Percentiles rank a stretch among this genome's conserved stretches.
Conservation (phyloP, 2,329 filamentous ascomycete genomes). For the Sphaerulina musiva region DNA sequence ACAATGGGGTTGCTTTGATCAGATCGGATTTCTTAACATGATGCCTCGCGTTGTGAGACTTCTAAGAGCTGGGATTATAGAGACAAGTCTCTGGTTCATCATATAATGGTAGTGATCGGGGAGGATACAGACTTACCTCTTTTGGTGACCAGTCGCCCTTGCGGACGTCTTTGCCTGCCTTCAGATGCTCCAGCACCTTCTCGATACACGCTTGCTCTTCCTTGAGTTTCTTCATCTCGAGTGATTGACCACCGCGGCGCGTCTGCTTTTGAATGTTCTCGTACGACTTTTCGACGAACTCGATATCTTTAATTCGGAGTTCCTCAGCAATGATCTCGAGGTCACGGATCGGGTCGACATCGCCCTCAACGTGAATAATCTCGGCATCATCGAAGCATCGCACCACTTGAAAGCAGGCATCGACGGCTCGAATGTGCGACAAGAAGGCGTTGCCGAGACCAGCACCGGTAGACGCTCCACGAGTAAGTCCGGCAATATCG, state of each 20-base stretch:
- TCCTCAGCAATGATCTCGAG: slow-evolving; percentile 96
- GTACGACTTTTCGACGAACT: slow-evolving; percentile 93
- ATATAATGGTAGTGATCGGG: slow-evolving; percentile 48
- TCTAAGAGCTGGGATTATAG: slow-evolving; percentile 99
- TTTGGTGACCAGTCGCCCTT: slow-evolving; percentile 86
- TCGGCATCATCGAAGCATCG: slow-evolving; percentile 81
- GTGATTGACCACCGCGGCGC: slow-evolving; percentile 81
- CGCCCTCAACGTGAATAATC: slow-evolving; percentile 98
- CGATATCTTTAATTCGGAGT: slow-evolving; percentile 94
- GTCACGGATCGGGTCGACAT: slow-evolving; percentile 91
- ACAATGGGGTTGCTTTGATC: slow-evolving; percentile 20
- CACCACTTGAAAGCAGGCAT: slow-evolving; percentile 39
- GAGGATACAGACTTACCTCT: slow-evolving; percentile 64
- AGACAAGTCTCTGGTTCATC: slow-evolving; percentile 99
- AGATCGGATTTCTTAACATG: slow-evolving; percentile 71
- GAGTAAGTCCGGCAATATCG: slow-evolving; percentile 94
- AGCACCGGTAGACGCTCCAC: slow-evolving; percentile 92
- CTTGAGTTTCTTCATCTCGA: slow-evolving; percentile 96
- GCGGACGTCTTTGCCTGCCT: slow-evolving; percentile 87
- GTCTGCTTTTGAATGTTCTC: slow-evolving; percentile 93
- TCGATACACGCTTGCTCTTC: slow-evolving; percentile 91
- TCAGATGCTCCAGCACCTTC: slow-evolving; percentile 75
- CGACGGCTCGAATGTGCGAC: slow-evolving; percentile 83
- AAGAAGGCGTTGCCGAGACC: slow-evolving; percentile 97
- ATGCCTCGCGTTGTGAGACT: slow-evolving; percentile 74